Evolutionary conservation across 176 grass and related monocot genomes (phyloP), one percentile per base, ranked within the genome.

Genomic region (Microstegium vimineum): DNA sequence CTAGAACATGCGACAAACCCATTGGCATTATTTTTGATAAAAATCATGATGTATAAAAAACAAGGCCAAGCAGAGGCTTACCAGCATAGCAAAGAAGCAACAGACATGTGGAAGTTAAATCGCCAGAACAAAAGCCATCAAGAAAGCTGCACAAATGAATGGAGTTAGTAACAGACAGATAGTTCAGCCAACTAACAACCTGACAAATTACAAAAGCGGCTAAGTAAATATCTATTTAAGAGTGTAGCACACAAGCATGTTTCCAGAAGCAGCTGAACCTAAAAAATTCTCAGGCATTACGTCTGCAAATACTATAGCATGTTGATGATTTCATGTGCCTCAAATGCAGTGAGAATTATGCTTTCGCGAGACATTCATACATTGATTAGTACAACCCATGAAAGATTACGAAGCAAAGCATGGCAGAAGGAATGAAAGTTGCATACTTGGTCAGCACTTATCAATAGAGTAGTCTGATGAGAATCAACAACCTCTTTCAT

Each of bases 361-460:
- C 25, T 78, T 52, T 73, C 2, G 3, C 45, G 64, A 30, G 17
- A 1, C 12, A 75, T 61, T 27, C 37, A 42, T 6, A 34, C 25
- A 22, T 64, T 23, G 16, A 83, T 16, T 59, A 59, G 22, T 60
- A 73, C 51, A 38, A 47, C 30, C 22, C 15, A 66, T 66, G 22
- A 67, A 72, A 77, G 25, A 77, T 27, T 42, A 66, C 54, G 1
- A 59, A 25, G 71, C 51, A 74, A 17, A 40, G 15, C 20, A 27
- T 68, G 36, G 5, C 9, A 3, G 31, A 65, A 33, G 27, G 22
- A 59, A 64, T 73, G 49, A 40, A 80, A 76, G 76, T 16, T 9
- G 30, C 84, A 77, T 84, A 96, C 93, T 83, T 96, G 88, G 71
- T 91, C 93, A 56, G 93, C 88, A 36, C 90, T 96, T 67, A 96